phyloP scores from a whole-genome alignment of 306 rosid species.

The Lathyrus tuberosus region DNA sequence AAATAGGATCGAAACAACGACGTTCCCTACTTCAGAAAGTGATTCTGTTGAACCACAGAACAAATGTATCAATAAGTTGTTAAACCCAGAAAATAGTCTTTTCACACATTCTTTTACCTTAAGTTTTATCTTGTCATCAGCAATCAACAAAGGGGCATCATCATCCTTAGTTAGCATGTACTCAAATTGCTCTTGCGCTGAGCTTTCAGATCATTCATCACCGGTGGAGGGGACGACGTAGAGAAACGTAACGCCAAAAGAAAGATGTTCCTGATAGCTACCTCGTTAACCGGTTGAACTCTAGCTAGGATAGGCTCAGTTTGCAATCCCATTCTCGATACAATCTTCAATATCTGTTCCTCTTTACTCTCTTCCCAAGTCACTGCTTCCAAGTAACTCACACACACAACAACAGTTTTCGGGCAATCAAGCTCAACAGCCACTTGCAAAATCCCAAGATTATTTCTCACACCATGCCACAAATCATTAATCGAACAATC shows the following conservation, averaged over 20 bases:
- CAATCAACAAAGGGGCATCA: conserved; percentile 71
- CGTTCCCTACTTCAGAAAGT: conserved; percentile 49
- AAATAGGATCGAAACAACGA: conserved; percentile 58
- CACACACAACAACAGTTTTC: conserved; percentile 66
- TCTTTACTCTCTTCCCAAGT: conserved; percentile 97
- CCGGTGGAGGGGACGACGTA: conserved; percentile 68
- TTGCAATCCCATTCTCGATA: conserved; percentile 71
- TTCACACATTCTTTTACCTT: conserved; percentile 73
- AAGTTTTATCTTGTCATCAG: conserved; percentile 62
- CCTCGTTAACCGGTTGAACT: conserved; percentile 77
- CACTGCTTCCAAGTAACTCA: conserved; percentile 84
- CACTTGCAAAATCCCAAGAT: conserved; percentile 78
- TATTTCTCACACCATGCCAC: conserved; percentile 85
- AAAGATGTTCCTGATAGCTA: conserved; percentile 61
- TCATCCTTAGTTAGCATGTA: conserved; percentile 97
- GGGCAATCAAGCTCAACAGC: conserved; percentile 83
- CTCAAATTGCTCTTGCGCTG: conserved; percentile 92
- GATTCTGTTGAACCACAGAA: conserved; percentile 57
- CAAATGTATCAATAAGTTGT: conserved; percentile 50
- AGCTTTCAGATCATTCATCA: conserved; percentile 77
- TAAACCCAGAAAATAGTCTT: conserved; percentile 63
- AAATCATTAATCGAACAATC: conserved; percentile 67
- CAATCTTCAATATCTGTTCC: conserved; percentile 80
- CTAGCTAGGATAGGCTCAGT: conserved; percentile 86
- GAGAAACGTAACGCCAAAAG: conserved; percentile 72